Evolutionary conservation across 257 asterid species (phyloP).

Genomic region (Nicotiana tabacum): DNA sequence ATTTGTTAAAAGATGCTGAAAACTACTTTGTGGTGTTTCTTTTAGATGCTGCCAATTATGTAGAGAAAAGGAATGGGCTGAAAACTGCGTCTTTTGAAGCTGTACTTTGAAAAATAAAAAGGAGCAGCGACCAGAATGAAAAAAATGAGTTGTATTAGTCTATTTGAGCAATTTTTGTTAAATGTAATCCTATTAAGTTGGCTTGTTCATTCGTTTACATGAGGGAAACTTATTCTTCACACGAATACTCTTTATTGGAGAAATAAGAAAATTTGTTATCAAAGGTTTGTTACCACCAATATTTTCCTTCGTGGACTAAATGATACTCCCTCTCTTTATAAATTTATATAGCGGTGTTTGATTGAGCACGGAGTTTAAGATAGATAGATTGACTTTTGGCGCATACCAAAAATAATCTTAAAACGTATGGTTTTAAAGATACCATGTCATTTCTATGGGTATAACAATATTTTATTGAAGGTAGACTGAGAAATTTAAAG

Average conservation of each 20-base stretch:
- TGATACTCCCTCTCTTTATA: no score
- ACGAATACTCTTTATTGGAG: neutral
- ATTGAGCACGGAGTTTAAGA: no score
- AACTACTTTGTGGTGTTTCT: neutral
- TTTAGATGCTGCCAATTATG: neutral
- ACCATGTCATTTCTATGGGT: no score
- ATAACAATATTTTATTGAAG: no score
- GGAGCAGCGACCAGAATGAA: neutral
- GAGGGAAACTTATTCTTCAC: neutral
- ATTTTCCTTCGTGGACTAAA: neutral
- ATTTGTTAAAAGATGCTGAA: neutral
- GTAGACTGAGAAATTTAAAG: no score
- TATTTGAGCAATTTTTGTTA: neutral
- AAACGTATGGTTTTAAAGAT: no score
- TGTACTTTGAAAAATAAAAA: neutral
- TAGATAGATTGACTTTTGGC: no score
- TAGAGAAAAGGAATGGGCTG: neutral
- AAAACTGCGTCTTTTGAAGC: neutral
- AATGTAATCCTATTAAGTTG: neutral
- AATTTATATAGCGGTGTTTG: no score
- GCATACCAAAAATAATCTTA: no score
- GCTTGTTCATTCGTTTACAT: neutral
- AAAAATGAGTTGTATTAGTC: neutral
- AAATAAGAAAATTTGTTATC: neutral
- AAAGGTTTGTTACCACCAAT: neutral